phyloP scores from a whole-genome alignment of 345 rosid species.

The Brassica nigra region DNA sequence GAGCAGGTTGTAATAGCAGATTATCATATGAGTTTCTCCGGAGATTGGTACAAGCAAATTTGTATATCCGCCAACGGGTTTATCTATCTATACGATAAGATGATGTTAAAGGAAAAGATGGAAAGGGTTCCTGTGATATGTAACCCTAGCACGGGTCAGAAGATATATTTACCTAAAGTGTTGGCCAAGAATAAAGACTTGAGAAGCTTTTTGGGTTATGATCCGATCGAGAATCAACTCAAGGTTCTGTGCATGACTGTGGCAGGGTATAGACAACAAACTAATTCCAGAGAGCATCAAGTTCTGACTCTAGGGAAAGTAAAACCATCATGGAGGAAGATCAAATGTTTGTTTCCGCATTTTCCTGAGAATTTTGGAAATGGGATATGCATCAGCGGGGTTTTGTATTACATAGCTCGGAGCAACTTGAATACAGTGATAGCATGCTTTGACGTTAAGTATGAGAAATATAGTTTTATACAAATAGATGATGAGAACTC shows the following conservation, averaged over 20 bases:
- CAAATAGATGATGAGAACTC: background rate
- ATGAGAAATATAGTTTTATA: background rate
- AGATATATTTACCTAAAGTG: background rate
- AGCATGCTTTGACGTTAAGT: background rate
- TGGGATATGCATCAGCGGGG: constrained; percentile 7
- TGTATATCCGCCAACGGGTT: background rate
- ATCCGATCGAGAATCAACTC: background rate
- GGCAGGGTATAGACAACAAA: background rate
- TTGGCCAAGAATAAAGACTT: background rate
- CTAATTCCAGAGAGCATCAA: background rate
- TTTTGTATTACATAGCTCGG: background rate
- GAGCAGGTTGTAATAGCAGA: background rate
- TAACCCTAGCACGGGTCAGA: constrained; percentile 16
- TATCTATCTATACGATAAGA: background rate
- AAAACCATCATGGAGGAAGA: background rate
- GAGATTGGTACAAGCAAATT: background rate
- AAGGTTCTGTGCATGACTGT: constrained; percentile 15
- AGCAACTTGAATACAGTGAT: background rate
- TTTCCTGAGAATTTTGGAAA: background rate
- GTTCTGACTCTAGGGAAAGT: background rate
- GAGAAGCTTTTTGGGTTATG: constrained; percentile 2
- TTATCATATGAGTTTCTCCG: constrained; percentile 1
- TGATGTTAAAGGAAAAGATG: background rate
- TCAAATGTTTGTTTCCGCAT: background rate
- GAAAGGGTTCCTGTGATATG: background rate